Conservation (phyloP, 805 yeast species). For the Wickerhamiella cacticola region DNA sequence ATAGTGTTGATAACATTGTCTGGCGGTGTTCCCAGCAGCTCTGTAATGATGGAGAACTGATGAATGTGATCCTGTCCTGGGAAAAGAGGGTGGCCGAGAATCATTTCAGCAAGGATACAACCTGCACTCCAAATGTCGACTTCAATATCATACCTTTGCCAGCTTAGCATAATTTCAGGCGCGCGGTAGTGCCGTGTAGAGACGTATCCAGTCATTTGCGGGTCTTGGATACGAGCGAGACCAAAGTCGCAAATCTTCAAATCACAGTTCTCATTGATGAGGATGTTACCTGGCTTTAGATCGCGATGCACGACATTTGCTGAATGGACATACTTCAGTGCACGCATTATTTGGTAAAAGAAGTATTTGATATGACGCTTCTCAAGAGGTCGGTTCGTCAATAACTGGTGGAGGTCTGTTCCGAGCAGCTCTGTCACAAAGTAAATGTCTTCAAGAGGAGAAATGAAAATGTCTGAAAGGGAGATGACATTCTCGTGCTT, state of each 20-base stretch:
- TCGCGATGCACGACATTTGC: slow-evolving; percentile 91
- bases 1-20: slow-evolving; percentile 91
- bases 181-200: slow-evolving; percentile 94
- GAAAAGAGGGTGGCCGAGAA: slow-evolving; percentile 90
- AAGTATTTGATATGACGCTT: slow-evolving; percentile 95
- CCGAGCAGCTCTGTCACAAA: slow-evolving; percentile 96
- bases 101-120: slow-evolving; percentile 94
- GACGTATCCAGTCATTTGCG: slow-evolving; percentile 98
- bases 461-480: slow-evolving; percentile 81
- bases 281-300: slow-evolving; percentile 68
- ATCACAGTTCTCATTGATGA: slow-evolving; percentile 83
- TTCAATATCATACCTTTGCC: slow-evolving; percentile 96
- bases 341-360: slow-evolving; percentile 81
- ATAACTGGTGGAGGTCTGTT: slow-evolving; percentile 82
- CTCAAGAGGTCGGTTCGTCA: slow-evolving; percentile 88
- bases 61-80: slow-evolving; percentile 98
- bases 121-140: slow-evolving; percentile 98
- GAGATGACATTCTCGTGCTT: slow-evolving; percentile 92
- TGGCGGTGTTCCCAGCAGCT: slow-evolving; percentile 91
- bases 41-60: slow-evolving; percentile 94
- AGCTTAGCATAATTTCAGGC: slow-evolving; percentile 95
- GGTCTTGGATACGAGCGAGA: slow-evolving; percentile 91
- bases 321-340: slow-evolving; percentile 78
- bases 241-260: slow-evolving; percentile 90
- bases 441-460: slow-evolving; percentile 88